These are phyloP conservation scores for Pichia sp. DNA, from an alignment of 1,139 yeast species.

Conservation along the genomic window DNA sequence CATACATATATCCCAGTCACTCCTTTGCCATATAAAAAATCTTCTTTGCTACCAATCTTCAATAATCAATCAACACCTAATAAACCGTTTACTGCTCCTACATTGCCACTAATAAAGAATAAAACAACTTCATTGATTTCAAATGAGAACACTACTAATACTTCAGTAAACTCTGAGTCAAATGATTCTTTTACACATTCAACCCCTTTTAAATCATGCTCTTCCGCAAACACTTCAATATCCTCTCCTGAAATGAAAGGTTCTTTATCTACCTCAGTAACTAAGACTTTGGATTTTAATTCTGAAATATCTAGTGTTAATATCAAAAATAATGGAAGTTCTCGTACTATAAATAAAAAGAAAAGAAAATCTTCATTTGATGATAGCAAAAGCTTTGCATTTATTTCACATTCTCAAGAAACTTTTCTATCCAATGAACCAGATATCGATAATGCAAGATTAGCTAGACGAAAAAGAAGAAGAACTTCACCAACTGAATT, in stretches of 20 bases:
- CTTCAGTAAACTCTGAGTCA: neutral
- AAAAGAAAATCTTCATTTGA: slow-evolving; percentile 9
- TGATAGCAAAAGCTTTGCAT: slow-evolving; percentile 57
- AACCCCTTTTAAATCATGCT: slow-evolving; percentile 4
- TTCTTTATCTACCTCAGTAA: neutral
- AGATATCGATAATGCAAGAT: slow-evolving; percentile 76
- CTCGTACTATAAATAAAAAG: too few species aligned
- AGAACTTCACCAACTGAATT: slow-evolving; percentile 89
- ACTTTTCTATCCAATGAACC: slow-evolving; percentile 75
- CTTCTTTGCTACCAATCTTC: slow-evolving; percentile 18
- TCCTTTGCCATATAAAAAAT: slow-evolving; percentile 8
- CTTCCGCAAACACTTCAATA: neutral
- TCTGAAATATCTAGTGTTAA: neutral
- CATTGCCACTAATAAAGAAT: too few species aligned
- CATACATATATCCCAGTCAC: slow-evolving; percentile 7
- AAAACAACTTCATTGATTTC: neutral
- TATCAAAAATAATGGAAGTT: too few species aligned
- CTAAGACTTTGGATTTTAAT: neutral
- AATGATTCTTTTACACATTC: slow-evolving; percentile 7
- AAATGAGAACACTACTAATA: neutral
- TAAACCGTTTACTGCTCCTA: neutral
- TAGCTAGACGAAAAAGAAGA: slow-evolving; percentile 90
- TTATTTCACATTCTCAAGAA: slow-evolving; percentile 84
- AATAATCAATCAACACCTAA: slow-evolving; percentile 8
- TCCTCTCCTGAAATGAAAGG: neutral